Evolutionary conservation across 768 basidiomycete genomes (phyloP).

Genomic region (Suillus bovinus): DNA sequence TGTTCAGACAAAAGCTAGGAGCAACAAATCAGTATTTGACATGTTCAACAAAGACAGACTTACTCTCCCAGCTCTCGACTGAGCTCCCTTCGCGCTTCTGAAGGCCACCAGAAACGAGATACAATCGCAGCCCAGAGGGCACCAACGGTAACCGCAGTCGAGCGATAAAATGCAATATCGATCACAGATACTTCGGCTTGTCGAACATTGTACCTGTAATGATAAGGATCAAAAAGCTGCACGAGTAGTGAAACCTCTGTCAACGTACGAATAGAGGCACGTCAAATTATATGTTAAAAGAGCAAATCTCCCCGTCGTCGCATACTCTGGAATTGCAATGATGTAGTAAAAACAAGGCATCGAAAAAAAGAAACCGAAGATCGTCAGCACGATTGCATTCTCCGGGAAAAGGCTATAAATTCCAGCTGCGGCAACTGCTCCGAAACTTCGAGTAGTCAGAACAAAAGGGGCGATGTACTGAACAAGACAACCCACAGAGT

Average conservation of each 20-base stretch:
- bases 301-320: conserved; percentile 76
- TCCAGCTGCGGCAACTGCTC: conserved; percentile 72
- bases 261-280: conserved; percentile 61
- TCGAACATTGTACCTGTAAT: conserved; percentile 74
- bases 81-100: conserved; percentile 88
- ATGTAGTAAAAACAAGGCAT: conserved; percentile 94
- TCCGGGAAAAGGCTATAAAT: conserved; percentile 78
- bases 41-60: conserved; percentile 25
- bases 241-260: background rate
- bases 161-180: conserved; percentile 75
- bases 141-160: conserved; percentile 78
- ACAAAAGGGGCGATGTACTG: background rate
- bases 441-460: conserved; percentile 50
- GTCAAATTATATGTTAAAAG: conserved; percentile 90
- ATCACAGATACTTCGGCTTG: conserved; percentile 60
- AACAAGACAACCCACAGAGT: conserved; percentile 61
- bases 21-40: conserved; percentile 1
- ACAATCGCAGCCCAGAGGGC: conserved; percentile 89
- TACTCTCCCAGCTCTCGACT: conserved; percentile 86
- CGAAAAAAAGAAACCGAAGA: conserved; percentile 88
- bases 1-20: conserved; percentile 83
- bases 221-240: background rate
- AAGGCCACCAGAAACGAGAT: conserved; percentile 94
- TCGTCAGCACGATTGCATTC: conserved; percentile 67
- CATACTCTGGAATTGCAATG: conserved; percentile 73